These are phyloP conservation scores for Trichoderma harzianum DNA, from an alignment of 2,329 filamentous ascomycete genomes.

Conservation along the genomic window DNA sequence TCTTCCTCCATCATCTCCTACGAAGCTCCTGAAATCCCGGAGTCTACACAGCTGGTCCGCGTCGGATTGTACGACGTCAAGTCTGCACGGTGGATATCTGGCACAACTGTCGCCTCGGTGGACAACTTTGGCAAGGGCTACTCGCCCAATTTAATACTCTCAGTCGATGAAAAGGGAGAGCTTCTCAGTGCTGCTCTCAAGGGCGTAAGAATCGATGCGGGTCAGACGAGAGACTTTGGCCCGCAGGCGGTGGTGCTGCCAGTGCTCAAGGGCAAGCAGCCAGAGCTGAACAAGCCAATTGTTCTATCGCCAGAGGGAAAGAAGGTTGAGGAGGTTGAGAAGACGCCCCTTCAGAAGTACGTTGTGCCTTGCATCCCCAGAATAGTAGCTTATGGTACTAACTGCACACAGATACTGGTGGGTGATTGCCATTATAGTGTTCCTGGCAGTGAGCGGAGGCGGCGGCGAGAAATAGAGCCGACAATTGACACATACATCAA, in stretches of 20 bases:
- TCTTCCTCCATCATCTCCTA: slow-evolving; percentile 50
- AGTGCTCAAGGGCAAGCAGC: slow-evolving; percentile 49
- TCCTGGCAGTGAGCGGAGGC: slow-evolving; percentile 53
- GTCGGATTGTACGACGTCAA: slow-evolving; percentile 55
- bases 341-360: slow-evolving; percentile 65
- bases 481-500: not conserved
- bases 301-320: slow-evolving; percentile 59
- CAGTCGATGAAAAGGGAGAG: slow-evolving; percentile 43
- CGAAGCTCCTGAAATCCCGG: slow-evolving; percentile 53
- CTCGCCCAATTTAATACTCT: slow-evolving; percentile 53
- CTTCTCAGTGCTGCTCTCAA: slow-evolving; percentile 51
- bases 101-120: slow-evolving; percentile 52
- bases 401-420: slow-evolving; percentile 60
- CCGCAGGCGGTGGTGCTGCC: slow-evolving; percentile 54
- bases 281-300: slow-evolving; percentile 61
- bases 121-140: slow-evolving; percentile 62
- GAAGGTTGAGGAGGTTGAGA: slow-evolving; percentile 55
- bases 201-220: slow-evolving; percentile 60
- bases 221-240: slow-evolving; percentile 62
- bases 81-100: slow-evolving; percentile 47
- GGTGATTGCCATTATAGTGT: slow-evolving; percentile 52
- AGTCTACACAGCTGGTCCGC: slow-evolving; percentile 48
- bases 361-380: slow-evolving; percentile 27
- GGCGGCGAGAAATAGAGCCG: slow-evolving; percentile 46
- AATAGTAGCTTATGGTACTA: slow-evolving; percentile 29